These are phyloP conservation scores for Citrus inodora DNA, from an alignment of 345 rosid genomes.

Conservation along the genomic window DNA sequence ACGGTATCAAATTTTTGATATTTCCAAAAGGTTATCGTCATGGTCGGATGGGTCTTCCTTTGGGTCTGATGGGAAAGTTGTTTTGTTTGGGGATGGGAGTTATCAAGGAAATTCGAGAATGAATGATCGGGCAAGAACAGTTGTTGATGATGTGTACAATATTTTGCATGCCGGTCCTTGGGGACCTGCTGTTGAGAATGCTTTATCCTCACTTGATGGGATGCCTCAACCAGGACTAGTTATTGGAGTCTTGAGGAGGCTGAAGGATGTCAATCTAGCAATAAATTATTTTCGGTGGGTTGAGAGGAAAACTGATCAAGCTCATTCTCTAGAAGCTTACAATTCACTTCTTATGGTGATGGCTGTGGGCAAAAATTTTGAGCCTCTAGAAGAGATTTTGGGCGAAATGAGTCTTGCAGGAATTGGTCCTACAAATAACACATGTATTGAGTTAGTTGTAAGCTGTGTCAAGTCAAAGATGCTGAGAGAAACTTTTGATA, in stretches of 20 bases:
- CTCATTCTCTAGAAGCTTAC: conserved; percentile 73
- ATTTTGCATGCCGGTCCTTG: conserved; percentile 63
- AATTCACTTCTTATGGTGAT: conserved; percentile 76
- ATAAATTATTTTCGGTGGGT: conserved; percentile 70
- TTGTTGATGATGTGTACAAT: conserved; percentile 47
- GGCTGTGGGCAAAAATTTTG: conserved; percentile 52
- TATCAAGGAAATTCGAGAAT: conserved; percentile 33
- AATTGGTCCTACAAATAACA: conserved; percentile 56
- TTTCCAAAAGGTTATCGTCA: conserved; percentile 35
- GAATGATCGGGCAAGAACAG: conserved; percentile 30
- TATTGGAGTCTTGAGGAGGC: conserved; percentile 62
- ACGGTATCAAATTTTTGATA: conserved; percentile 12
- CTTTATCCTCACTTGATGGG: conserved; percentile 46
- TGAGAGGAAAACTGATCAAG: conserved; percentile 52
- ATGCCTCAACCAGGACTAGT: conserved; percentile 55
- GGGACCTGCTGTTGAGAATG: conserved; percentile 65
- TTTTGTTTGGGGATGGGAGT: conserved; percentile 23
- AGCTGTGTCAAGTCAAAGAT: conserved; percentile 58
- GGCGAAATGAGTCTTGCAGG: conserved; percentile 92
- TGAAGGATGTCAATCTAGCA: conserved; percentile 59
- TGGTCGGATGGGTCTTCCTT: conserved; percentile 29
- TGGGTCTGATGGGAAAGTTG: conserved; percentile 19
- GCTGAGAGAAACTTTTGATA: conserved; percentile 72
- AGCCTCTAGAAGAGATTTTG: conserved; percentile 60
- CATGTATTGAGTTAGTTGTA: conserved; percentile 54